Percentiles rank a stretch among this genome's conserved stretches.
phyloP scores from a whole-genome alignment of 148 eudicot species.

The Oxyria digyna region DNA sequence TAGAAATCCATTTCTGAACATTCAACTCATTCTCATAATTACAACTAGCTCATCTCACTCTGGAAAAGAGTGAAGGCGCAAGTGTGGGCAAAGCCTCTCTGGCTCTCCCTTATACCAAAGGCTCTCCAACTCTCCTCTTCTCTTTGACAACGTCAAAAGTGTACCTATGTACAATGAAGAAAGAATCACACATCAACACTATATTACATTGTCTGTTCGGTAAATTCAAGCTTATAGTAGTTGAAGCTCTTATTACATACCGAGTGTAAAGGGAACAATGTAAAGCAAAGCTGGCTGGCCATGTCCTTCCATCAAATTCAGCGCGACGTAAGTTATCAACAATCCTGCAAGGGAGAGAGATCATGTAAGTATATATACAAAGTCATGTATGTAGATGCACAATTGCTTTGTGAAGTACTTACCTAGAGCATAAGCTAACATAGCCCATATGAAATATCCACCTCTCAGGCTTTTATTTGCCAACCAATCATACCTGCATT shows the following conservation, averaged over 20 bases:
- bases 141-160: background rate
- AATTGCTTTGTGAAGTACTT: constrained; percentile 2
- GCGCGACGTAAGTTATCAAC: constrained; percentile 79
- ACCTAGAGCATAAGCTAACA: constrained; percentile 93
- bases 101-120: constrained; percentile 8
- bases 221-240: background rate
- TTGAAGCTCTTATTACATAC: constrained; percentile 21
- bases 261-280: constrained; percentile 93
- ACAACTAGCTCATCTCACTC: background rate
- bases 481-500: constrained; percentile 86
- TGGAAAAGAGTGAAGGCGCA: background rate
- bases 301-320: constrained; percentile 99
- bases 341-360: constrained; percentile 41
- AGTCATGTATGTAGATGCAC: background rate
- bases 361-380: no score
- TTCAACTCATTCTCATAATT: no score
- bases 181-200: background rate
- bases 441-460: constrained; percentile 92
- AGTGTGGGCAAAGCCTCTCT: constrained; percentile 7
- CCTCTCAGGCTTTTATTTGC: constrained; percentile 57
- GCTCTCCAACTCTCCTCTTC: constrained; percentile 3
- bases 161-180: background rate
- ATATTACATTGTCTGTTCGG: background rate
- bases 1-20: no score
- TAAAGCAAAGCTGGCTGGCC: constrained; percentile 99